Evolutionary conservation across 164 flowering plant species (phyloP).

Genomic region (Taxillus chinensis): DNA sequence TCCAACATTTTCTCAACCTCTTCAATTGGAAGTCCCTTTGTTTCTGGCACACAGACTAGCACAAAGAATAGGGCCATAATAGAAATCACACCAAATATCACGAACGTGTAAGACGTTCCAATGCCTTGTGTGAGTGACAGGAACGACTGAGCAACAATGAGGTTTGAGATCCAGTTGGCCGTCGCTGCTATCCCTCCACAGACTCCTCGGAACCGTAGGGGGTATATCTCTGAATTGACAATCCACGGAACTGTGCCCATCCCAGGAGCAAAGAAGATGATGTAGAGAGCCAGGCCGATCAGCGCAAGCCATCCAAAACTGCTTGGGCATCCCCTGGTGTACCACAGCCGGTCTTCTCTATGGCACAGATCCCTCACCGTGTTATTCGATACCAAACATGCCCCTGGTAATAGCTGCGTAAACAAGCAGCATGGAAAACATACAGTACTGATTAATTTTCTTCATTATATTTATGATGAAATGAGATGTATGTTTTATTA

Average conservation of each 20-base stretch:
- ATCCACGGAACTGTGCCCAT: constrained; percentile 75
- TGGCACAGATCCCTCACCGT: constrained; percentile 28
- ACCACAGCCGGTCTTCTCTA: constrained; percentile 29
- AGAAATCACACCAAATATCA: constrained; percentile 35
- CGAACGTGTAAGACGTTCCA: constrained; percentile 53
- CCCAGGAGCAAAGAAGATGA: constrained; percentile 64
- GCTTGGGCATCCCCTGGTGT: constrained; percentile 63
- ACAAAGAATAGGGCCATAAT: constrained; percentile 39
- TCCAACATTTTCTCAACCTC: constrained; percentile 61
- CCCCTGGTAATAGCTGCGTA: constrained; percentile 47
- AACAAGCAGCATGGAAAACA: neutral
- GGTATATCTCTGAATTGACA: constrained; percentile 70
- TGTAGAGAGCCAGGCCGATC: constrained; percentile 43
- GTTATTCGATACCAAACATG: constrained; percentile 32
- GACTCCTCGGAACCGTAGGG: constrained; percentile 48
- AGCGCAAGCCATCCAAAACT: constrained; percentile 46
- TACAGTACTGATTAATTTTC: neutral
- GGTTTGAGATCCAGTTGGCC: constrained; percentile 54
- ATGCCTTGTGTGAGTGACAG: constrained; percentile 35
- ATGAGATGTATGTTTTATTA: neutral
- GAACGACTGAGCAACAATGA: constrained; percentile 47
- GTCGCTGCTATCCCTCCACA: constrained; percentile 62
- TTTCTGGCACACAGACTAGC: constrained; percentile 48
- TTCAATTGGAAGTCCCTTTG: constrained; percentile 59
- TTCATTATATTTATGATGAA: neutral